Evolutionary conservation across 1,284 basidiomycete genomes (phyloP), one percentile per base, ranked within the genome.

Genomic region (Meripilus lineatus): DNA sequence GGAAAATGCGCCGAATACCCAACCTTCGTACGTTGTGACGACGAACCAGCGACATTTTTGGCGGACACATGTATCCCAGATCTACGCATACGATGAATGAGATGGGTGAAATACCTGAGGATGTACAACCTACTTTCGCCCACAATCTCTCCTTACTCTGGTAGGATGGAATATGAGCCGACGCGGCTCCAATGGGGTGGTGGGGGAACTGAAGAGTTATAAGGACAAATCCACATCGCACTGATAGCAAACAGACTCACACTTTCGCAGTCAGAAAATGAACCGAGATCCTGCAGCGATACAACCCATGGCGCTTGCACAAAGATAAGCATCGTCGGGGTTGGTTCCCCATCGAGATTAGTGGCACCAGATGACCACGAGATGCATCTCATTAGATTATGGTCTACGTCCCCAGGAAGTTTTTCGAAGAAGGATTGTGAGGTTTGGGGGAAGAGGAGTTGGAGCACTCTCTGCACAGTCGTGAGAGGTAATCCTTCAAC

Each of bases 1-100:
- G 8, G 81, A 79, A 58, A 86, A 88, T 17, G 67, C 72, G 3
- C 85, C 84, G 47, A 87, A 85, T 3, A 77, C 75, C 85, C 85
- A 88, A 32, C 76, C 70, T 23, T 70, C 70, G 50, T 85, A 87
- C 2, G 75, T 81, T 13, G 84, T 82, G 40, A 87, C 50, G 13
- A 84, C 71, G 55, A 86, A 88, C 70, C 72, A 84, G 14, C 67
- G 75, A 18, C 72, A 72, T n/a, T 70, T 64, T 46, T 64, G 66
- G 13, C 62, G 60, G 26, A 71, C 63, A 54, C 84, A 87, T 10
- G 72, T 58, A 56, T 88, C 85, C 74, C 78, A 86, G 17, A 88
- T 55, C 83, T 87, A 48, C 36, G 39, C 38, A 32, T 22, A 10
- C 21, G 32, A 17, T 42, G 17, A 11, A 45, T 32, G 4, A 38